phyloP scores from a whole-genome alignment of 1,139 yeast species.

The Nakaseomyces delphensis region DNA sequence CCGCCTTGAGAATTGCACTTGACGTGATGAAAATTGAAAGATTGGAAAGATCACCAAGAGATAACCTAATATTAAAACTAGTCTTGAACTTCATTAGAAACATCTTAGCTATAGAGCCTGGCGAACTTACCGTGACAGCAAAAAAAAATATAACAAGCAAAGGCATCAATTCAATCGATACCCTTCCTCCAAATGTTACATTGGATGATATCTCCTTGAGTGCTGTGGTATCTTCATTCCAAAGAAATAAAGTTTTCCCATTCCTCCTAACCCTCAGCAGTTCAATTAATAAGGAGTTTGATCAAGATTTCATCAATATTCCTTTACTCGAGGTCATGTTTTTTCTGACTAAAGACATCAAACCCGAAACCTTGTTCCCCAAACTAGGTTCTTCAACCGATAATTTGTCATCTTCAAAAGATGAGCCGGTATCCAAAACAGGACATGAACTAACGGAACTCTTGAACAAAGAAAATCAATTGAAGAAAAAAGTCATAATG shows the following conservation, averaged over 20 bases:
- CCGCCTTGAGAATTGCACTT: conserved; percentile 60
- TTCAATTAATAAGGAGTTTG: conserved; percentile 57
- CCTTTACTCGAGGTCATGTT: conserved; percentile 64
- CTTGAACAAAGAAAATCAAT: conserved; percentile 48
- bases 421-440: conserved; percentile 9
- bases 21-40: conserved; percentile 51
- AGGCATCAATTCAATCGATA: conserved; percentile 30
- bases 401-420: background rate
- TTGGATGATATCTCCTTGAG: conserved; percentile 62
- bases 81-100: conserved; percentile 71
- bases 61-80: conserved; percentile 62
- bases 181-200: conserved; percentile 48
- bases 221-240: conserved; percentile 48
- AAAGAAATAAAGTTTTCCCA: conserved; percentile 60
- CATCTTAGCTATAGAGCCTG: conserved; percentile 65
- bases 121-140: conserved; percentile 42
- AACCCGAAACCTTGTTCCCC: background rate
- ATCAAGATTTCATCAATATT: conserved; percentile 50
- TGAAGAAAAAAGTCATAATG: conserved; percentile 44
- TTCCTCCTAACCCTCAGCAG: conserved; percentile 62
- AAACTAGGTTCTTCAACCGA: background rate
- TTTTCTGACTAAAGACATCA: conserved; percentile 49
- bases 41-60: conserved; percentile 57
- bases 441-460: conserved; percentile 43
- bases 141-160: conserved; percentile 32